phyloP scores from a whole-genome alignment of 495 filamentous ascomycete genomes.

The Aspergillus biplanus region DNA sequence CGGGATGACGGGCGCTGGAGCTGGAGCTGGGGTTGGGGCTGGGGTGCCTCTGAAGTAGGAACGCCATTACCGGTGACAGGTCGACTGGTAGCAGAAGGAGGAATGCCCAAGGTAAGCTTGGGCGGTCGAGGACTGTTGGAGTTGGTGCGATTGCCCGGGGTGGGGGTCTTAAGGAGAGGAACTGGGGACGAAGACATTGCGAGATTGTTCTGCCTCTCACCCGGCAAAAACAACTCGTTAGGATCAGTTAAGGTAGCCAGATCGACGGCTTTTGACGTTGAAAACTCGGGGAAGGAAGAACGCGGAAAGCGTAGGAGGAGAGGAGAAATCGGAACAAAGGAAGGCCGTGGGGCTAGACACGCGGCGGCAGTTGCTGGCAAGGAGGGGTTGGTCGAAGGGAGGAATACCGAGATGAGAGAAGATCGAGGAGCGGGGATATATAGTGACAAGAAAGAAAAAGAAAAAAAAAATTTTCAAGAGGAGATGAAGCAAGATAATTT shows the following conservation, averaged over 20 bases:
- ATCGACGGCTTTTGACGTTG: conserved; percentile 34
- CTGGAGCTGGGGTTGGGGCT: conserved; percentile 29
- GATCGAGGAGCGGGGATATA: background rate
- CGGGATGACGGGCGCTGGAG: conserved; percentile 45
- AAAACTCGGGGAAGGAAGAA: conserved; percentile 26
- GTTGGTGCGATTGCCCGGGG: conserved; percentile 70
- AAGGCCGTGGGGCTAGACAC: conserved; percentile 26
- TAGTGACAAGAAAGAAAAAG: conserved; percentile 17
- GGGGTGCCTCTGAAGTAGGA: conserved; percentile 35
- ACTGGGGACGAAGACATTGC: conserved; percentile 73
- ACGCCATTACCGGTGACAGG: conserved; percentile 55
- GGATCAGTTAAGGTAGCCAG: conserved; percentile 50
- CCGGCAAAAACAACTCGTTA: conserved; percentile 53
- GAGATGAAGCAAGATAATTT: background rate
- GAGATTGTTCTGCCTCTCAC: conserved; percentile 54
- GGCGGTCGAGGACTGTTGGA: conserved; percentile 64
- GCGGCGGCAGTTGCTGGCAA: conserved; percentile 20
- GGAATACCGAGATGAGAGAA: conserved; percentile 7
- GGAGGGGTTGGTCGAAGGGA: conserved; percentile 19
- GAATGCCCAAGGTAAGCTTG: conserved; percentile 84
- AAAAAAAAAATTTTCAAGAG: conserved; percentile 6
- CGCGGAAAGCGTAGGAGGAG: conserved; percentile 13
- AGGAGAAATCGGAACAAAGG: conserved; percentile 22
- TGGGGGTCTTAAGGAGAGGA: conserved; percentile 81
- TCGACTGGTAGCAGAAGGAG: conserved; percentile 77